Evolutionary conservation across 2,329 filamentous ascomycete species (phyloP), one percentile per base, ranked within the genome.

Genomic region (Microascus cirrosus): DNA sequence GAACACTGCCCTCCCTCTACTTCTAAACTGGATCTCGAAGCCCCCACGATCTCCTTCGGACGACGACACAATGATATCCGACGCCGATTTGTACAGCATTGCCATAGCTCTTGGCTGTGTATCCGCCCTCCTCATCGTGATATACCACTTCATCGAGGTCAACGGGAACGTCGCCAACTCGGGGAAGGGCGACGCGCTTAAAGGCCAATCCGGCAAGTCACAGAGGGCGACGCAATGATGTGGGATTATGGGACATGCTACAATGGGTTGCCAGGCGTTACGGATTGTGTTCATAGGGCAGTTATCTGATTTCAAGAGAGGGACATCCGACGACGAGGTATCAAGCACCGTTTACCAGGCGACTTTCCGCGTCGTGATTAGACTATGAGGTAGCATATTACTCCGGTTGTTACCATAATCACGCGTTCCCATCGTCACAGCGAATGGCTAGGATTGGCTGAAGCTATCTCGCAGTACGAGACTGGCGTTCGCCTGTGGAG

Each of bases 111-210:
- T 99, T 60, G 94, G 94, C 75, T 88, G 85, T 58, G 82, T 86
- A 48, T 85, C 93, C 62, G 93, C 97, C 89, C 78, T 96, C 52
- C 81, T 99, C 61, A 96, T 97, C 63, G 85, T 99, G 34, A 74
- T 95, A 32, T 97, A 99, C 74, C 91, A 97, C 73, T 97, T 95
- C 75, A 85, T 99, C 66, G 93, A 97, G 71, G 83, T 96, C 76
- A 97, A 99, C 69, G 83, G 90, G n/a, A 12, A 36, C 12, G 52
- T 53, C 52, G 15, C 22, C 8, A n/a, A 34, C 10, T 53, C 28
- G 13, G 52, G 45, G 56, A 78, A 65, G 59, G 69, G 72, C 53
- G 62, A 68, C 54, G 67, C 34, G 42, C 8, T 18, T 4, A 54
- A 67, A 68, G 59, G 63, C 67, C 36, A 66, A 63, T 50, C 63